Percentiles rank a stretch among this genome's conserved stretches.
Evolutionary conservation across 2,329 filamentous ascomycete genomes (phyloP).

Genomic region (Magnaporthiopsis poae): DNA sequence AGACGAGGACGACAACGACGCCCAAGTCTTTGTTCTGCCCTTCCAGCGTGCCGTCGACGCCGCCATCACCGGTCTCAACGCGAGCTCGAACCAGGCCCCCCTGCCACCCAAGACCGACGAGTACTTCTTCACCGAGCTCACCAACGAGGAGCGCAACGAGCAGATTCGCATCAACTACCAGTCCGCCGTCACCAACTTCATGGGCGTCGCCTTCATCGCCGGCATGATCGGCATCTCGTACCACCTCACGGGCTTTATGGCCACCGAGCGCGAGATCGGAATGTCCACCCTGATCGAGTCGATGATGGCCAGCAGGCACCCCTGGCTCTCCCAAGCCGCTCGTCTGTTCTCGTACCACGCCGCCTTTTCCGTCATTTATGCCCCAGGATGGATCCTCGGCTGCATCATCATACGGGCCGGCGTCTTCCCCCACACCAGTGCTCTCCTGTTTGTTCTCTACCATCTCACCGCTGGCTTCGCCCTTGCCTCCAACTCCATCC

Average conservation of each 20-base stretch:
- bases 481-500: slow-evolving; percentile 68
- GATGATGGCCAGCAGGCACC: slow-evolving; percentile 70
- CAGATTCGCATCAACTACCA: slow-evolving; percentile 62
- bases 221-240: slow-evolving; percentile 75
- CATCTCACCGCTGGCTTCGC: slow-evolving; percentile 69
- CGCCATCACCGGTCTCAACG: slow-evolving; percentile 53
- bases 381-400: slow-evolving; percentile 74
- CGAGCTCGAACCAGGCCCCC: slow-evolving; percentile 21
- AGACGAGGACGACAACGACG: slow-evolving; percentile 57
- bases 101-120: slow-evolving; percentile 34
- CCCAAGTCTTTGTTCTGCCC: slow-evolving; percentile 64
- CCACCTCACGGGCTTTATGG: slow-evolving; percentile 76
- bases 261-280: slow-evolving; percentile 73
- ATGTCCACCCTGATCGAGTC: slow-evolving; percentile 84
- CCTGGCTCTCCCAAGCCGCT: slow-evolving; percentile 69
- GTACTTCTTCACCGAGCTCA: slow-evolving; percentile 67
- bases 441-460: slow-evolving; percentile 60
- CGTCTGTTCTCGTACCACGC: slow-evolving; percentile 72
- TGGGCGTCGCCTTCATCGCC: slow-evolving; percentile 70
- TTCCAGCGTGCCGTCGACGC: slow-evolving; percentile 69
- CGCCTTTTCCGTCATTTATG: slow-evolving; percentile 69
- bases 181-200: slow-evolving; percentile 60
- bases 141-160: slow-evolving; percentile 54
- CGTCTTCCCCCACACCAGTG: slow-evolving; percentile 55
- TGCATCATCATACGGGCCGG: slow-evolving; percentile 53